Evolutionary conservation across 2,329 filamentous ascomycete species (phyloP).

Genomic region (Aspergillus awamori): DNA sequence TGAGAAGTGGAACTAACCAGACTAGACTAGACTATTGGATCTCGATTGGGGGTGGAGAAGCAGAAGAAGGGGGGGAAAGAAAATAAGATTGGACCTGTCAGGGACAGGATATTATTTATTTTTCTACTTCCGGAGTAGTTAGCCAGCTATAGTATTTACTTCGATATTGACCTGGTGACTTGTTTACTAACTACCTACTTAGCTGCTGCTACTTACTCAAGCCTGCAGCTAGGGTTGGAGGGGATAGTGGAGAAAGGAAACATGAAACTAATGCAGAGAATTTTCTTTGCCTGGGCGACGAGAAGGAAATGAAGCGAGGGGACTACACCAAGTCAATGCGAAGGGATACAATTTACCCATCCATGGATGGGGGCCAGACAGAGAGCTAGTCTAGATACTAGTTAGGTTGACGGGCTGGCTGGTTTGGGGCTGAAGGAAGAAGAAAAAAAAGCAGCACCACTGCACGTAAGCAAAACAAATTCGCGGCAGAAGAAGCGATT

Average conservation of each 20-base stretch:
- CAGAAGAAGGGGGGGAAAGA: too few species aligned
- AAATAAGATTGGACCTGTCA: neutral
- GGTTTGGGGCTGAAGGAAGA: slow-evolving; percentile 4
- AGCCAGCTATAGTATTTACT: too few species aligned
- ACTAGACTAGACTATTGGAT: neutral
- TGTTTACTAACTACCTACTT: neutral
- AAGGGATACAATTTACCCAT: neutral
- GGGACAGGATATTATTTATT: neutral
- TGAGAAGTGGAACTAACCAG: too few species aligned
- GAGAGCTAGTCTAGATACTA: neutral
- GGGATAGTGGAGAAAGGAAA: neutral
- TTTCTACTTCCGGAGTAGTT: neutral
- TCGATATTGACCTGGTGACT: too few species aligned
- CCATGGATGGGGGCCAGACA: neutral
- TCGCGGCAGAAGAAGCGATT: slow-evolving; percentile 1
- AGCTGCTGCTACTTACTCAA: neutral
- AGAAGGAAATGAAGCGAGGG: neutral
- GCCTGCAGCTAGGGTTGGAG: neutral
- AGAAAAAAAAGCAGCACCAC: neutral
- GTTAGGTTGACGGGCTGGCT: too few species aligned
- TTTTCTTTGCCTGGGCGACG: neutral
- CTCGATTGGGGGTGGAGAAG: neutral
- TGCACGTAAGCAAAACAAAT: too few species aligned
- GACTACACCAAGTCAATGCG: neutral
- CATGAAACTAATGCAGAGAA: slow-evolving; percentile 1